phyloP scores from a whole-genome alignment of 202 grass and related monocot species.

The Dendrocalamus latiflorus region DNA sequence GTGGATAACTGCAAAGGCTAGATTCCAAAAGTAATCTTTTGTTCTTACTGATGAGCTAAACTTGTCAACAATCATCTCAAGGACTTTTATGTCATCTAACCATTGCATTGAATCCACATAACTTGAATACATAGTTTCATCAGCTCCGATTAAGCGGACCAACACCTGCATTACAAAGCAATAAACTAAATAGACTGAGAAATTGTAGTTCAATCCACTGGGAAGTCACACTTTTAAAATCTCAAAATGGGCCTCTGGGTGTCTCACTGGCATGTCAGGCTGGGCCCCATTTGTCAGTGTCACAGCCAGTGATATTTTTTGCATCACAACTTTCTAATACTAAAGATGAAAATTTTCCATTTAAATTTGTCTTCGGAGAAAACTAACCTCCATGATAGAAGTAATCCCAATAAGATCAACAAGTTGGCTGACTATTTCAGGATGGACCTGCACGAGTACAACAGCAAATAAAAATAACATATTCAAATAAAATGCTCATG shows the following conservation, averaged over 20 bases:
- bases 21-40: constrained; percentile 20
- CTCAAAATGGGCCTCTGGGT: neutral
- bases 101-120: constrained; percentile 83
- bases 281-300: neutral
- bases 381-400: constrained; percentile 93
- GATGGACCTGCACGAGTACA: constrained; percentile 55
- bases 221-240: neutral
- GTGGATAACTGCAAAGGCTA: neutral
- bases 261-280: neutral
- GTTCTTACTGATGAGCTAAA: constrained; percentile 86
- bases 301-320: neutral
- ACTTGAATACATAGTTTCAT: constrained; percentile 84
- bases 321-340: neutral
- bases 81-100: constrained; percentile 85
- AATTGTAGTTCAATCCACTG: neutral
- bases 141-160: constrained; percentile 79
- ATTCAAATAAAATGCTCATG: neutral
- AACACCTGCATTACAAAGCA: constrained; percentile 59
- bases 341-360: constrained; percentile 3
- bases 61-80: constrained; percentile 97
- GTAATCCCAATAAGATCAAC: constrained; percentile 94
- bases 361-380: neutral
- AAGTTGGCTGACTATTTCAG: constrained; percentile 73
- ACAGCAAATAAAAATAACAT: neutral
- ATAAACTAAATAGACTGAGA: constrained; percentile 5